Evolutionary conservation across 1,139 yeast genomes (phyloP).

Genomic region (Zygosaccharomyces pseudobailii): DNA sequence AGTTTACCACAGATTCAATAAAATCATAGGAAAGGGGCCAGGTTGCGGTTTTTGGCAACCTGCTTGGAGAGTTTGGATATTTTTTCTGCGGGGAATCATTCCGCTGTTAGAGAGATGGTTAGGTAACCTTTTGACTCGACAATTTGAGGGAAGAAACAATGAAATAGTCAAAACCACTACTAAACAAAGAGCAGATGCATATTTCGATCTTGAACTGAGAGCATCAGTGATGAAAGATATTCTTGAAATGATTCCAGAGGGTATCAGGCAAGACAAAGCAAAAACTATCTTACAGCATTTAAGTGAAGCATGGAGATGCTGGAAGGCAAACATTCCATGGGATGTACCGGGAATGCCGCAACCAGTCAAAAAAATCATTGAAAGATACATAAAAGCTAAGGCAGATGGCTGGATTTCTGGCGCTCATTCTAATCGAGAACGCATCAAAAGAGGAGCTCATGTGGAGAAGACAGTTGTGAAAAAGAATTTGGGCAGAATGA

Average conservation of each 20-base stretch:
- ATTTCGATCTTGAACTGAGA: constrained; percentile 86
- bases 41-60: constrained; percentile 99
- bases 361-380: constrained; percentile 81
- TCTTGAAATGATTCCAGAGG: constrained; percentile 95
- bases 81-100: constrained; percentile 85
- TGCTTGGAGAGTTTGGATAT: constrained; percentile 96
- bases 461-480: constrained; percentile 93
- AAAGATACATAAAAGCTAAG: constrained; percentile 86
- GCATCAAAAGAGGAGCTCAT: constrained; percentile 80
- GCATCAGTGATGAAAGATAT: constrained; percentile 96
- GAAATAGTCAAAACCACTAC: constrained; percentile 93
- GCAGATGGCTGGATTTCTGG: constrained; percentile 97
- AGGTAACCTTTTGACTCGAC: constrained; percentile 85
- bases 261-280: constrained; percentile 81
- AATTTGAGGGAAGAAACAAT: constrained; percentile 93
- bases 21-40: constrained; percentile 87
- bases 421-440: constrained; percentile 87
- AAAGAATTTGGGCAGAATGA: constrained; percentile 85
- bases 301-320: constrained; percentile 98
- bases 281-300: constrained; percentile 87
- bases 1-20: constrained; percentile 77
- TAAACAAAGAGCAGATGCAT: constrained; percentile 91
- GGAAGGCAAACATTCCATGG: constrained; percentile 99
- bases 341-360: constrained; percentile 94
- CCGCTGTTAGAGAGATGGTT: constrained; percentile 94